Evolutionary conservation across 768 basidiomycete species (phyloP), one percentile per base, ranked within the genome.

Genomic region (Trametes villosa): DNA sequence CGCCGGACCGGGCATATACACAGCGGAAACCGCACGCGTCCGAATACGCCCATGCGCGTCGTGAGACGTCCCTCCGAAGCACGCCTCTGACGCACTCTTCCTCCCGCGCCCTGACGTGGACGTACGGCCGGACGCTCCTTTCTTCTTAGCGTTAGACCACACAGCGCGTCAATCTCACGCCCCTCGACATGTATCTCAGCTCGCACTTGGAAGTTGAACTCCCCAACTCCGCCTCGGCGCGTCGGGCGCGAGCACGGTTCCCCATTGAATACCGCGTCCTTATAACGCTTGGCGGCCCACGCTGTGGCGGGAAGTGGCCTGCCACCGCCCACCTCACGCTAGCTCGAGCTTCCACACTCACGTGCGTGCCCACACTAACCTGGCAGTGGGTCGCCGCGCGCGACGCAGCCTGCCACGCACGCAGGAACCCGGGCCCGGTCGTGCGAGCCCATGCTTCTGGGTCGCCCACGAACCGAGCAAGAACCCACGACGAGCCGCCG

Each of bases 361-460:
- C 51, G 11, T 17, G 36, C 34, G 9, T 20, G 9, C 44, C 7
- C 11, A 26, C n/a, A n/a, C n/a, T n/a, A n/a, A n/a, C n/a, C n/a
- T n/a, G n/a, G n/a, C n/a, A n/a, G n/a, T n/a, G n/a, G n/a, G n/a
- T n/a, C n/a, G n/a, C n/a, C n/a, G n/a, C n/a, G n/a, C n/a, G n/a
- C n/a, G n/a, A n/a, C n/a, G n/a, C n/a, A n/a, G n/a, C n/a, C 33
- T 34, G 13, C 15, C 27, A 27, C 27, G 22, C 26, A 12, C 22
- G n/a, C 26, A 44, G 27, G 53, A 33, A 26, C 15, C 44, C 60
- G 55, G 60, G 34, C 40, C 60, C 60, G 60, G 60, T 57, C 36
- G 20, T 40, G 60, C 60, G 60, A 56, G 29, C 60, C 54, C 48
- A 31, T 24, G 8, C 27, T 9, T 7, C 12, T 22, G 47, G 47